Base-by-base conservation (phyloP, 176 grass and related monocot species). In the Aegilops bicornis region DNA sequence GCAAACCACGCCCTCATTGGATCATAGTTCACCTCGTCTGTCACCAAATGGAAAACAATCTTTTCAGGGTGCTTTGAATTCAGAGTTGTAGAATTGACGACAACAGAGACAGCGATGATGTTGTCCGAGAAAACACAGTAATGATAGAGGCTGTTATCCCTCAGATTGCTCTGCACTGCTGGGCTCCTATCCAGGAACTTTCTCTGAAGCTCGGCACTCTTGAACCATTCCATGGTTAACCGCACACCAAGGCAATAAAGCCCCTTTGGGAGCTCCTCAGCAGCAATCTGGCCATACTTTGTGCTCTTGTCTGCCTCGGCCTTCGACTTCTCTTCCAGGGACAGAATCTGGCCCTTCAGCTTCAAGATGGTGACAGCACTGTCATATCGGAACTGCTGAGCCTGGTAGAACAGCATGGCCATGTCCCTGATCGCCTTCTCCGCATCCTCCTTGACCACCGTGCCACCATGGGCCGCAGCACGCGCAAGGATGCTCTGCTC, bases 91-190 rank as follows among this genome's bases (percentile, higher is more conserved):
- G 97, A 99, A 69, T 99, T 96, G 68, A 99, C 85, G 5, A 91
- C 97, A 77, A 94, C 97, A 61, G 97, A 96, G 37, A 89, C 87
- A 23, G 97, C 97, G 54, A 99, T 85, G 86, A 99, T 96, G 87
- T 99, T 99, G 70, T 99, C 97, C 6, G 97, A 99, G 76, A 99
- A 99, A 80, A 99, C 73, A 83, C 97, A 99, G 17, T 88, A 99
- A 86, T 99, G 97, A 71, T 93, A 89, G 37, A 96, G 92, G 85
- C 82, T 90, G 69, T 88, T 99, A 83, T 96, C 94, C 85, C 87
- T 96, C 22, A 96, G 85, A 63, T 93, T 91, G 62, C 64, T 91
- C 79, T 91, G 86, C 61, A 93, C 82, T 78, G 79, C 45, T 42
- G 80, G 69, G 77, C 86, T 89, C 84, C 84, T 74, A 70, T 91